Conservation (phyloP, 768 basidiomycete genomes). For the Candolleomyces aberdarensis region DNA sequence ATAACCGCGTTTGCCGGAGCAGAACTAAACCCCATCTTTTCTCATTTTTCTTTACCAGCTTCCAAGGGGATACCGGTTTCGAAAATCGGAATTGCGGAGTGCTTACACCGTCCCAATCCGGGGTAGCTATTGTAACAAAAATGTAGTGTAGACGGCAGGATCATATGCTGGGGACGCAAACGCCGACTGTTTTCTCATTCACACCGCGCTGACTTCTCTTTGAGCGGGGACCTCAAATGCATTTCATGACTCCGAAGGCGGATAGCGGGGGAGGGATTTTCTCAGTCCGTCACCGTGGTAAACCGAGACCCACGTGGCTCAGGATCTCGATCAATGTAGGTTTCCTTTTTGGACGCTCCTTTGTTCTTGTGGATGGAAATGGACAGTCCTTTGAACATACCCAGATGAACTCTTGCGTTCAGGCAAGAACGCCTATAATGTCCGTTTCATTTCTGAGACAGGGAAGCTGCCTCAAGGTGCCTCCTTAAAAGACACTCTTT, state of each 20-base stretch:
- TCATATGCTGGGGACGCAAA: slow-evolving; percentile 5
- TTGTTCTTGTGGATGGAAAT: slow-evolving; percentile 25
- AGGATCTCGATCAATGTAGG: slow-evolving; percentile 18
- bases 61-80: no score
- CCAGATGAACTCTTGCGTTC: slow-evolving; percentile 12
- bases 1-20: neutral
- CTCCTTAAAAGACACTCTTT: slow-evolving; percentile 6
- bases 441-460: slow-evolving; percentile 3
- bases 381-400: slow-evolving; percentile 26
- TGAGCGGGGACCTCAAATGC: neutral
- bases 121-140: neutral
- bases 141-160: neutral
- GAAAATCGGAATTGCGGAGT: neutral
- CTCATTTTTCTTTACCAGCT: no score
- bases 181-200: neutral
- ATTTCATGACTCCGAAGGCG: neutral
- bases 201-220: neutral
- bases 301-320: slow-evolving; percentile 18
- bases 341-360: slow-evolving; percentile 21
- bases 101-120: neutral
- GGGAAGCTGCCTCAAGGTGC: neutral
- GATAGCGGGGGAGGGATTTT: neutral
- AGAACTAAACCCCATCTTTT: no score
- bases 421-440: slow-evolving; percentile 10
- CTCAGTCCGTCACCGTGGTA: slow-evolving; percentile 6